These are phyloP conservation scores for Fusarium napiforme DNA, from an alignment of 2,329 filamentous ascomycete species.

Conservation along the genomic window DNA sequence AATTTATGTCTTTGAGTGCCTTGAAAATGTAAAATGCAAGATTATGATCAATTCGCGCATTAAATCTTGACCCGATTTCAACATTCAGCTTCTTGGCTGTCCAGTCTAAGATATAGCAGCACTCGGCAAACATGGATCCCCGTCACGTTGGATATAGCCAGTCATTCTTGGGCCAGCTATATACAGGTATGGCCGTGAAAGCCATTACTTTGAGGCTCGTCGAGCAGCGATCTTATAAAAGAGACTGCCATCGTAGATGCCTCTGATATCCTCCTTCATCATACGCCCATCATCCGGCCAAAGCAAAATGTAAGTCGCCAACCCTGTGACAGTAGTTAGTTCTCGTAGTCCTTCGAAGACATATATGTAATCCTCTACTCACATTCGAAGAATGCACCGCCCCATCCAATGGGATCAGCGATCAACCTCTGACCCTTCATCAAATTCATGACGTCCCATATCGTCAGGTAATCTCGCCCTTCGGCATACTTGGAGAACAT, in stretches of 20 bases:
- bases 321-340: accelerated
- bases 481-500: background rate
- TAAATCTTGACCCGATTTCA: too few species aligned
- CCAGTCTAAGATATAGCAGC: too few species aligned
- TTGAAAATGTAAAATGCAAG: too few species aligned
- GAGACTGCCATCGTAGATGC: background rate
- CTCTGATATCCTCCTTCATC: background rate
- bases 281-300: background rate
- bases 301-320: background rate
- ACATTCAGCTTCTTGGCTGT: too few species aligned
- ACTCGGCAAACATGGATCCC: too few species aligned
- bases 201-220: background rate
- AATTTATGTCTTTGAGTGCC: too few species aligned
- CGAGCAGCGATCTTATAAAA: background rate
- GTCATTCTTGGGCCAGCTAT: accelerated
- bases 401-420: background rate
- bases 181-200: accelerated
- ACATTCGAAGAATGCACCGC: background rate
- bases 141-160: too few species aligned
- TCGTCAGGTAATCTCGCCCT: background rate
- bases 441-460: background rate
- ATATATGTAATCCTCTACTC: accelerated
- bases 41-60: too few species aligned
- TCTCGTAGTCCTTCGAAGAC: accelerated
- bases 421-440: accelerated